Base-by-base conservation (phyloP, 306 rosid genomes). In the Leucaena leucocephala region DNA sequence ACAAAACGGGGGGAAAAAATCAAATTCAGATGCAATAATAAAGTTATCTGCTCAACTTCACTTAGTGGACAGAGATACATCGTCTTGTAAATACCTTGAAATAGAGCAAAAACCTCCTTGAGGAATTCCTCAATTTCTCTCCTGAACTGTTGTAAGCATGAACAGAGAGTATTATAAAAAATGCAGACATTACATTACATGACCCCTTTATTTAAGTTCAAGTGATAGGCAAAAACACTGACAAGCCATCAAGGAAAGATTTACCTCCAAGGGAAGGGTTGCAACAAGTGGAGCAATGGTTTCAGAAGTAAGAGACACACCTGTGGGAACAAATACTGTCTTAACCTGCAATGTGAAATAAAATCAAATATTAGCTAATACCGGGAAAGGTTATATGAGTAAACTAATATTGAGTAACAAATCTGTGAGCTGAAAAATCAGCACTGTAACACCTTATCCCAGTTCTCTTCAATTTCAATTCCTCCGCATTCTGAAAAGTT, bases 401-500 rank as follows among this genome's bases (percentile, higher is more conserved):
- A 75, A 68, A 66, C 58, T 27, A 66, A 59, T 6, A 49, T 13
- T 34, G 14, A 68, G 44, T 76, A 52, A 76, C 36, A 27, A 27
- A 27, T 27, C 27, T 27, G 27, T 27, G 1, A 27, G 27, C 1
- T 27, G 27, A 27, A 27, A 27, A 71, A 62, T 55, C 61, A 80
- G 35, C 7, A 62, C 4, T 38, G 67, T 6, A 63, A 54, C 81
- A 94, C 98, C 95, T 92, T 92, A 68, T 94, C 97, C 98, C 98
- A 94, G 84, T 94, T 94, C 78, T 94, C 98, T 83, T 94, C 98
- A 61, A 94, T 92, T 50, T 94, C 98, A 82, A 94, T 94, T 77
- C 98, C 98, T 85, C 98, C 98, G 46, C 97, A 94, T 72, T 92
- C 97, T 6, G 98, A 94, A 87, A 94, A 94, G 95, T 97, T 94